Conservation (phyloP, 2,329 filamentous ascomycete genomes). For the Colletotrichum godetiae region DNA sequence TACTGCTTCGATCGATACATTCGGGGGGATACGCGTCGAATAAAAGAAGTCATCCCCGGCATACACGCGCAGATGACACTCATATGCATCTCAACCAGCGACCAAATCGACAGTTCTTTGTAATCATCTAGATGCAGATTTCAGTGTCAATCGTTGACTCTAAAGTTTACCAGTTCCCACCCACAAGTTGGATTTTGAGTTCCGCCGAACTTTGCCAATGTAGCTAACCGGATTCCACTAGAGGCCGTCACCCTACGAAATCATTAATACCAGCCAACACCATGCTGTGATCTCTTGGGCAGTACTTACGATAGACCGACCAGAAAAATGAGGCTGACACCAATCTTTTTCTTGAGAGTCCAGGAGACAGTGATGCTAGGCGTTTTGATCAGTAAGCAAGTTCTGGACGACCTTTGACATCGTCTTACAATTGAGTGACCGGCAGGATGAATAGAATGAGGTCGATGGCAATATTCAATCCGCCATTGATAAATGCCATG, state of each 20-base stretch:
- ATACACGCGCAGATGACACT: slow-evolving; percentile 34
- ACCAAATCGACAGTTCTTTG: slow-evolving; percentile 19
- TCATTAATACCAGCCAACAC: neutral
- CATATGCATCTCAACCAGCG: slow-evolving; percentile 19
- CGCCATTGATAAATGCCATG: slow-evolving; percentile 18
- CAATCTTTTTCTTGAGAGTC: slow-evolving; percentile 14
- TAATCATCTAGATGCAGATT: neutral
- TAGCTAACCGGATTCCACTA: slow-evolving; percentile 23
- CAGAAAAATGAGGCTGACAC: slow-evolving; percentile 23
- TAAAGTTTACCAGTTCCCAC: neutral
- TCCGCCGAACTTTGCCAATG: neutral
- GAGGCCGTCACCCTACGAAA: slow-evolving; percentile 3
- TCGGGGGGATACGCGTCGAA: slow-evolving; percentile 11
- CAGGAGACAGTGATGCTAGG: slow-evolving; percentile 18
- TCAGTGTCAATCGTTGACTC: neutral
- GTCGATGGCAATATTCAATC: slow-evolving; percentile 17
- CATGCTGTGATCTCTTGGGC: rapidly evolving
- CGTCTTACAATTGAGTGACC: slow-evolving; percentile 25
- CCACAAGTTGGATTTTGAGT: slow-evolving; percentile 21
- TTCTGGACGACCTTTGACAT: too few species aligned
- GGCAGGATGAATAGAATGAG: slow-evolving; percentile 13
- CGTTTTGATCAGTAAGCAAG: neutral
- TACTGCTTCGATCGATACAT: neutral
- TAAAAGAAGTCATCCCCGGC: slow-evolving; percentile 22
- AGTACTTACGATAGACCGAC: slow-evolving; percentile 9